These are phyloP conservation scores for Brettanomyces bruxellensis DNA, from an alignment of 805 yeast species.

Conservation along the genomic window DNA sequence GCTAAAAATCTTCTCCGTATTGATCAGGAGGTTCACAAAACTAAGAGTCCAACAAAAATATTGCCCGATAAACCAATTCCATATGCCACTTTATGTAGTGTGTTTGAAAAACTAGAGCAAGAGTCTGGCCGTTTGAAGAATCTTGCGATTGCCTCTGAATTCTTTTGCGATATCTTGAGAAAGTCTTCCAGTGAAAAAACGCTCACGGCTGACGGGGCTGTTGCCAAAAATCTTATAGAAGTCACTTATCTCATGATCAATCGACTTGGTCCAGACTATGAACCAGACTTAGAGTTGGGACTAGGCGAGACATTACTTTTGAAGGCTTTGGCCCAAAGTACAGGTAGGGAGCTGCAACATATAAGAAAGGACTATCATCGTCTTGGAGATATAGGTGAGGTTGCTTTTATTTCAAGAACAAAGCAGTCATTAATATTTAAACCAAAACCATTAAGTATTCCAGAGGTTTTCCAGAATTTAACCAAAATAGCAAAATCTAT, in stretches of 20 bases:
- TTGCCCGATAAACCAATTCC: slow-evolving; percentile 15
- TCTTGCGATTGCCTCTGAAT: slow-evolving; percentile 62
- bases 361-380: slow-evolving; percentile 68
- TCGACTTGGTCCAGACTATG: slow-evolving; percentile 91
- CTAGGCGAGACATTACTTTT: slow-evolving; percentile 83
- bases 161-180: slow-evolving; percentile 55
- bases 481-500: slow-evolving; percentile 67
- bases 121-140: slow-evolving; percentile 82
- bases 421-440: slow-evolving; percentile 91
- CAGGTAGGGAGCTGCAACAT: slow-evolving; percentile 69
- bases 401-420: slow-evolving; percentile 75
- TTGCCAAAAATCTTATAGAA: slow-evolving; percentile 40
- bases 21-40: slow-evolving; percentile 1
- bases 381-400: slow-evolving; percentile 83
- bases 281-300: slow-evolving; percentile 80
- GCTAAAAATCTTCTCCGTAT: slow-evolving; percentile 10
- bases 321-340: slow-evolving; percentile 83
- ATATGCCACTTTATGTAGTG: slow-evolving; percentile 41
- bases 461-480: slow-evolving; percentile 63
- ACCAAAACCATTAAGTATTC: slow-evolving; percentile 71
- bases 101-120: slow-evolving; percentile 69
- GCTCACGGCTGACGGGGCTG: slow-evolving; percentile 2
- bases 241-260: slow-evolving; percentile 83
- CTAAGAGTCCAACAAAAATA: background rate
- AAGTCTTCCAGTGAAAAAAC: slow-evolving; percentile 30